phyloP scores from a whole-genome alignment of 176 grass and related monocot species.

The Ensete glaucum region DNA sequence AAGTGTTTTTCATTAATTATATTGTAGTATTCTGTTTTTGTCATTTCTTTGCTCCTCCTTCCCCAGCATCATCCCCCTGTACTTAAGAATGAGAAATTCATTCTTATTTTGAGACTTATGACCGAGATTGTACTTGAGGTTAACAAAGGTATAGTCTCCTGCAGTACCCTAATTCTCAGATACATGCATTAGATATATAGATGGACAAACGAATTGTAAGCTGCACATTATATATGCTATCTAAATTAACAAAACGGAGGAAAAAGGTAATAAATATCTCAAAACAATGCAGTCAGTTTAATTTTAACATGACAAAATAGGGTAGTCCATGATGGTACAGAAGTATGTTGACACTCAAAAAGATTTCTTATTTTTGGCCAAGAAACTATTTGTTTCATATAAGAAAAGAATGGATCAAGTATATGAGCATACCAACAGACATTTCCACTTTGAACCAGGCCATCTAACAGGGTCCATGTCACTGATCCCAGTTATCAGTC shows the following conservation, averaged over 20 bases:
- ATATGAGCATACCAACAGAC: slow-evolving; percentile 55
- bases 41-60: too few species aligned
- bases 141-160: too few species aligned
- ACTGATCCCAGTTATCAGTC: slow-evolving; percentile 67
- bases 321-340: not conserved
- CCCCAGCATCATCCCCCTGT: too few species aligned
- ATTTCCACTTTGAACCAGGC: slow-evolving; percentile 98
- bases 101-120: too few species aligned
- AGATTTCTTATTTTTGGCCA: not conserved
- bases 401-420: not conserved
- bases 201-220: too few species aligned
- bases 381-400: not conserved
- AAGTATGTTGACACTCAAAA: not conserved
- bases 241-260: not conserved
- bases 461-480: slow-evolving; percentile 64
- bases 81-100: too few species aligned
- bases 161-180: too few species aligned
- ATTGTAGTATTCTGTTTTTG: too few species aligned
- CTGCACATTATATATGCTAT: not conserved
- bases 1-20: too few species aligned
- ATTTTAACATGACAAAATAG: not conserved
- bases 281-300: not conserved
- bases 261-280: too few species aligned
- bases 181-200: too few species aligned
- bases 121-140: too few species aligned